These are phyloP conservation scores for Termitomyces sp. DNA, from an alignment of 768 basidiomycete species.

Conservation along the genomic window DNA sequence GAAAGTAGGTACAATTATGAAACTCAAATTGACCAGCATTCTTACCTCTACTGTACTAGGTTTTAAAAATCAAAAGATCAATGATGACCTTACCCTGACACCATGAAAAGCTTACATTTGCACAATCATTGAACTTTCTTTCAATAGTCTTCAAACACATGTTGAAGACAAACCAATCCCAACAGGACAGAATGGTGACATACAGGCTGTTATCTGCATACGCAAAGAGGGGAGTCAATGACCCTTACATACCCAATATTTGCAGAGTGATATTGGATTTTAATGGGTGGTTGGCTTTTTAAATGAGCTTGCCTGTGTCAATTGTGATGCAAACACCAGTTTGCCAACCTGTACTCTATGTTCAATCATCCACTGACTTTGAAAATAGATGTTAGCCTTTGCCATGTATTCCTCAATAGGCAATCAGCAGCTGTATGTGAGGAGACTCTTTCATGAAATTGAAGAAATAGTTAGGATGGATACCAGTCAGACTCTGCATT, in stretches of 20 bases:
- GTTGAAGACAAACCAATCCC: background rate
- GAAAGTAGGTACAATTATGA: background rate
- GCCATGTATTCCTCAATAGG: conserved; percentile 6
- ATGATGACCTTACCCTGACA: too few species aligned
- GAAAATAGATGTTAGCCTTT: background rate
- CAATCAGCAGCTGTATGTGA: conserved; percentile 20
- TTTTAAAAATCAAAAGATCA: background rate
- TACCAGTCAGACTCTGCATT: conserved; percentile 17
- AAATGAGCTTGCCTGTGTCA: background rate
- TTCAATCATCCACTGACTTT: too few species aligned
- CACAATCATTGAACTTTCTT: background rate
- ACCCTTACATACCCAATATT: background rate
- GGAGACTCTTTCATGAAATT: conserved; percentile 14
- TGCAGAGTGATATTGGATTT: background rate
- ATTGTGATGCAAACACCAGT: background rate
- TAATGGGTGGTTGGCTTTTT: background rate
- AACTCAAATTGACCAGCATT: too few species aligned
- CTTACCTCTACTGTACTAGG: too few species aligned
- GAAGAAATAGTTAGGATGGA: conserved; percentile 20
- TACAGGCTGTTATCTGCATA: background rate
- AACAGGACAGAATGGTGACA: background rate
- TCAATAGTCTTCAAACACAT: background rate
- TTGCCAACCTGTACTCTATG: too few species aligned
- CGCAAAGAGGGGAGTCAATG: background rate
- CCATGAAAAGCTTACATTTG: background rate